A percentile compares a stretch with the other conserved stretches of the same genome.
Evolutionary conservation across 352 stramenopile species (phyloP).

Genomic region (Phytophthora pistaciae): DNA sequence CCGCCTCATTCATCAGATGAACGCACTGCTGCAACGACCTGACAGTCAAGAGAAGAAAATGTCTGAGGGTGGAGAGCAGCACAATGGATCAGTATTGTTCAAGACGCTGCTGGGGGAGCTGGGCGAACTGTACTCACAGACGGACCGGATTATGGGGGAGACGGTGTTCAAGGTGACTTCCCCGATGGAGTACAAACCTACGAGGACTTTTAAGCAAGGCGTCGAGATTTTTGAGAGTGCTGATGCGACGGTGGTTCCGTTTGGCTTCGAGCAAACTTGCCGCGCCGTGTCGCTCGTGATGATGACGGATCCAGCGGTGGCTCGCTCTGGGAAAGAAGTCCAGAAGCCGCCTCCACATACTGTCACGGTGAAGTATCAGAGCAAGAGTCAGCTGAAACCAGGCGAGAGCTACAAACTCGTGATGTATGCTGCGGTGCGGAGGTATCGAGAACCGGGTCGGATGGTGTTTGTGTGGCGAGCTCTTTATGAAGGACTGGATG

Average conservation of each 20-base stretch:
- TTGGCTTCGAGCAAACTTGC: background rate
- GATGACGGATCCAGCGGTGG: background rate
- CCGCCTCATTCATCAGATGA: conserved; percentile 25
- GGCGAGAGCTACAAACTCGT: conserved; percentile 8
- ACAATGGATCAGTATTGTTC: conserved; percentile 10
- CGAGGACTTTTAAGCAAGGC: background rate
- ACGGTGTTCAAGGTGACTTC: background rate
- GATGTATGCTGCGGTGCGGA: conserved; percentile 15
- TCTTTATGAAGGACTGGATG: conserved; percentile 37
- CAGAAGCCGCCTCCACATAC: conserved; percentile 28
- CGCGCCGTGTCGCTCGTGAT: background rate
- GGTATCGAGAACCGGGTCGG: conserved; percentile 44
- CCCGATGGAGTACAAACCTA: background rate
- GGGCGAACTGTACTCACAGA: conserved; percentile 22
- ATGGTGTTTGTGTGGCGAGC: conserved; percentile 63
- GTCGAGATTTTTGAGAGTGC: background rate
- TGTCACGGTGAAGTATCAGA: conserved; percentile 33
- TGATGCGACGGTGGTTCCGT: background rate
- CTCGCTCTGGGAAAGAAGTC: conserved; percentile 1
- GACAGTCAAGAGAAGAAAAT: background rate
- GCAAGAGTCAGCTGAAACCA: conserved; percentile 8
- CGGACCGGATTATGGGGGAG: conserved; percentile 18
- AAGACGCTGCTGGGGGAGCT: conserved; percentile 20
- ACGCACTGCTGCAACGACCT: conserved; percentile 5
- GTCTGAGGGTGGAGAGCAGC: background rate